Evolutionary conservation across 2,329 filamentous ascomycete genomes (phyloP), one percentile per base, ranked within the genome.

Genomic region (Acephala macrosclerotiorum): DNA sequence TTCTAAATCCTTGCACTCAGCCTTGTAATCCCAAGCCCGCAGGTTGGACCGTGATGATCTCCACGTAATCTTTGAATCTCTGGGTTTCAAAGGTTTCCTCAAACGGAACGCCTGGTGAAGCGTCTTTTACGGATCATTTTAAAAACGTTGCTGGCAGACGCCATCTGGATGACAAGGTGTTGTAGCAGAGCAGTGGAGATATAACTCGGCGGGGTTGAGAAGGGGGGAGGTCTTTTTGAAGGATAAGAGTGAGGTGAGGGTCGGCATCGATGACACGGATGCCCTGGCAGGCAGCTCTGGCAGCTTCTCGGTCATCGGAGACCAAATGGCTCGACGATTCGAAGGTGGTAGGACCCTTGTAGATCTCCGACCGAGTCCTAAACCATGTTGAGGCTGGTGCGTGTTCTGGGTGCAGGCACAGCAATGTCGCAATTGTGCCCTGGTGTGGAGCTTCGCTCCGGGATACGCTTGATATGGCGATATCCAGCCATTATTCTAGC

Each of bases 61-160:
- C 65, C 64, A 60, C 57, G 65, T 67, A 68, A 60, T 68, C 62
- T 65, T 25, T 26, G 40, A 38, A 60, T 68, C 62, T 65, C n/a
- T 26, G 40, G 45, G 64, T 66, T 65, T 66, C 51, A 63, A 58
- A 53, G 62, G 40, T 51, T 2, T 40, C 60, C 64, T 76, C 71
- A 76, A 60, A 76, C 70, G 60, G 73, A 76, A 67, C 72, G 72
- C 62, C 73, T 71, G n/a, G 69, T 74, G 66, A 75, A 75, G 68
- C 69, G 66, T 38, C 71, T 71, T 71, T 74, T 76, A 61, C 74
- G 70, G 64, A 72, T 67, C 73, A 74, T 73, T 63, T 67, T 71
- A 63, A 66, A 71, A 22, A 61, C 60, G 62, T 70, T 72, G 61
- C 49, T 70, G 60, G 63, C 16, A 35, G 63, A 58, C 63, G 73